Evolutionary conservation across 768 basidiomycete genomes (phyloP), one percentile per base, ranked within the genome.

Genomic region (Lenzites betulinus): DNA sequence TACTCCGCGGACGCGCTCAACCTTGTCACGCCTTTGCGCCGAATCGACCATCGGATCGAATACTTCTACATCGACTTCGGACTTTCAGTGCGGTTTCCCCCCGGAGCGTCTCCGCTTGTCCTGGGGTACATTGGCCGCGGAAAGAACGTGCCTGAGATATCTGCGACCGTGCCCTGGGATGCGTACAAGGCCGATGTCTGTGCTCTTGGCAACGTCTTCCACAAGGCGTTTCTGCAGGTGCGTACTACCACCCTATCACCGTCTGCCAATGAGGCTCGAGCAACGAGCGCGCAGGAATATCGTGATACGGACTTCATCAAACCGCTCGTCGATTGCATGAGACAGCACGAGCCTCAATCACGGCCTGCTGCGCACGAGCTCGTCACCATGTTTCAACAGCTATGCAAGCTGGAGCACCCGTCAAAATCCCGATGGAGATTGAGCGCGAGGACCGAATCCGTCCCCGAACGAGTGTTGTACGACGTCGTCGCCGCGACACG

Each of bases 1-100:
- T 69, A 55, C 30, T 63, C 77, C n/a, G 69, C 70, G 0, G 76
- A 78, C 57, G 75, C 71, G 2, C 59, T 75, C 18, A 67, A 71
- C 1, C 62, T 68, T 2, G 47, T 74, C 8, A 35, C 49, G 6
- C 74, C 74, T 0, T 59, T 74, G 16, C 60, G 73, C 1, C 70
- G 77, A 18, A 73, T 73, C n/a, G 69, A 73, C 26, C 62, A 72
- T 42, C 71, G 76, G 4, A 76, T 79, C 7, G 69, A 73, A 7
- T 67, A 70, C 51, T 67, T 51, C 62, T 64, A 62, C 54, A 66
- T 70, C 51, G 65, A 70, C 53, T 70, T 68, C 50, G 67, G 64
- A 0, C 46, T 66, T 0, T 66, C 65, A 0, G 51, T 59, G 57
- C 56, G 67, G 5, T 54, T 54, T 15, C 12, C 47, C 5, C 57